Evolutionary conservation across 2,329 filamentous ascomycete species (phyloP).

Genomic region (Didymella pinodella): DNA sequence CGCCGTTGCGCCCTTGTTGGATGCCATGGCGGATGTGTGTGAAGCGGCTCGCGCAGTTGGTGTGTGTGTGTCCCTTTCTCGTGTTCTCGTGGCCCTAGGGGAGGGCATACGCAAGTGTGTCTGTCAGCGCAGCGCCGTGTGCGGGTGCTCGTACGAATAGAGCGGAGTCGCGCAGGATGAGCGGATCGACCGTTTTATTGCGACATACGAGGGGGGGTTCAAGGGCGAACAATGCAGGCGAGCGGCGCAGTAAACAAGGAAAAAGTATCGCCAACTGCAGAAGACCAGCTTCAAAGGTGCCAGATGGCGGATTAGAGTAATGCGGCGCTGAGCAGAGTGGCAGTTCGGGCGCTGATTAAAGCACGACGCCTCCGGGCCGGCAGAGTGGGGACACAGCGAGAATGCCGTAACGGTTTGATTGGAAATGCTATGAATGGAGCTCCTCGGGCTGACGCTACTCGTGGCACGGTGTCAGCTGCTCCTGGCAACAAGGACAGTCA

Average conservation of each 20-base stretch:
- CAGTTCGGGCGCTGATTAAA: slow-evolving; percentile 28
- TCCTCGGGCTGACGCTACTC: slow-evolving; percentile 14
- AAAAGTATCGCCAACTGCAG: slow-evolving; percentile 10
- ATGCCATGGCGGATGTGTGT: slow-evolving; percentile 23
- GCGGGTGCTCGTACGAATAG: slow-evolving; percentile 21
- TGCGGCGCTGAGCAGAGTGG: slow-evolving; percentile 22
- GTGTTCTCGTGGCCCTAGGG: slow-evolving; percentile 8
- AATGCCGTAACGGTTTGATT: slow-evolving; percentile 27
- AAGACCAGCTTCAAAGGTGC: slow-evolving; percentile 45
- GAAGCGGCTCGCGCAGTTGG: slow-evolving; percentile 20
- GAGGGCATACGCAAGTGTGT: slow-evolving; percentile 25
- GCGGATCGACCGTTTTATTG: slow-evolving; percentile 20
- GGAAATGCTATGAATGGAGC: slow-evolving; percentile 24
- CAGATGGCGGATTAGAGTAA: slow-evolving; percentile 36
- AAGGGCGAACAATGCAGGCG: too few relatives aligned
- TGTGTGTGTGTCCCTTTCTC: slow-evolving; percentile 10
- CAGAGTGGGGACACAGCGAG: slow-evolving; percentile 26
- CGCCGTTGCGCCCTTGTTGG: slow-evolving; percentile 52
- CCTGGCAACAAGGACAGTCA: not conserved
- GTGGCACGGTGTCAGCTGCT: slow-evolving; percentile 7
- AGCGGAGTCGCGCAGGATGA: slow-evolving; percentile 21
- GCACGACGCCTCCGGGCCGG: slow-evolving; percentile 25
- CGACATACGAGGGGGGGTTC: slow-evolving; percentile 15
- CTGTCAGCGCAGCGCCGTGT: slow-evolving; percentile 27
- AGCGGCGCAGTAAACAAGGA: not conserved